These are phyloP conservation scores for Yueomyces sp. DNA, from an alignment of 1,139 yeast genomes.

Conservation along the genomic window DNA sequence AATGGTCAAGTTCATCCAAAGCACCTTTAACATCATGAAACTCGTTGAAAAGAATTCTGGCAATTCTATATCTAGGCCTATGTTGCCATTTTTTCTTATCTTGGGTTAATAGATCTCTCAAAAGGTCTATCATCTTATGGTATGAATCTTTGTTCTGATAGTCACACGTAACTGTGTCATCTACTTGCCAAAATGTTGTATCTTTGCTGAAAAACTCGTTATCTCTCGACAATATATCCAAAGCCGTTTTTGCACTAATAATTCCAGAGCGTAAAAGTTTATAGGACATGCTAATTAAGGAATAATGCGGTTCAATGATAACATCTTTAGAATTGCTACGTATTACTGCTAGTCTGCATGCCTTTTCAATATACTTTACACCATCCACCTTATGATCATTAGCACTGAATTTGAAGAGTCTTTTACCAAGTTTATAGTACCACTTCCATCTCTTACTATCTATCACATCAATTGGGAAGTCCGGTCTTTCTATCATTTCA, in stretches of 20 bases:
- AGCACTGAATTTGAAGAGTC: slow-evolving; percentile 36
- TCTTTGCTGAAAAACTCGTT: slow-evolving; percentile 19
- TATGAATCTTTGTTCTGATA: slow-evolving; percentile 14
- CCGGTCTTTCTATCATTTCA: not conserved
- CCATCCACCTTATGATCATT: slow-evolving; percentile 22
- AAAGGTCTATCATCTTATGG: slow-evolving; percentile 24
- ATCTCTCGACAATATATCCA: slow-evolving; percentile 29
- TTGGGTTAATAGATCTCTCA: slow-evolving; percentile 32
- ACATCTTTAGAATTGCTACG: slow-evolving; percentile 37
- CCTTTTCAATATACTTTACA: slow-evolving; percentile 28
- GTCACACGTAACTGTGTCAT: slow-evolving; percentile 5
- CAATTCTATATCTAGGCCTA: slow-evolving; percentile 64
- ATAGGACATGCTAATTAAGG: slow-evolving; percentile 43
- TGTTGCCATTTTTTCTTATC: slow-evolving; percentile 94
- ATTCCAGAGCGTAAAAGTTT: slow-evolving; percentile 36
- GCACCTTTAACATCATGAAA: slow-evolving; percentile 44
- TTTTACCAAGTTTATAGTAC: slow-evolving; percentile 32
- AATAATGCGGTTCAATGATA: slow-evolving; percentile 64
- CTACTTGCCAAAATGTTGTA: slow-evolving; percentile 11
- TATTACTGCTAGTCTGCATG: slow-evolving; percentile 33
- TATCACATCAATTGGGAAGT: too few relatives aligned
- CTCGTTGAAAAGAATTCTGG: slow-evolving; percentile 47
- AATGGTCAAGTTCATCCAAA: slow-evolving; percentile 44
- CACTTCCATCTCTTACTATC: not conserved
- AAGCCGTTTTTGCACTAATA: slow-evolving; percentile 29